A percentile compares a stretch with the other conserved stretches of the same genome.
Evolutionary conservation across 257 asterid species (phyloP).

Genomic region (Solanum gandarillasii): DNA sequence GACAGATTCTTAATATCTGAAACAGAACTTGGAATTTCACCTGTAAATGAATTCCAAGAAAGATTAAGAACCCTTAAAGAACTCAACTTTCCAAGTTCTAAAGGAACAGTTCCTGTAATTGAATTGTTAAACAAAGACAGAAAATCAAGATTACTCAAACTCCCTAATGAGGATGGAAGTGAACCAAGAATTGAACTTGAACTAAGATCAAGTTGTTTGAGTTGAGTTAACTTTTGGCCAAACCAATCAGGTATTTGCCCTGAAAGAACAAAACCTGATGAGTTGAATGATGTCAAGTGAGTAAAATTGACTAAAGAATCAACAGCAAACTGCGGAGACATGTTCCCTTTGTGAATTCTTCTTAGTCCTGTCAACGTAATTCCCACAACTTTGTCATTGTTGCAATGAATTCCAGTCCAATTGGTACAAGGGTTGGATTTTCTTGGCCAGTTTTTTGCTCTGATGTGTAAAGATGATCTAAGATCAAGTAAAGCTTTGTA

Average conservation of each 20-base stretch:
- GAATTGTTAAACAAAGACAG: conserved; percentile 40
- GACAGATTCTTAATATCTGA: conserved; percentile 40
- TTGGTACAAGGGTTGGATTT: conserved; percentile 48
- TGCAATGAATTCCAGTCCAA: conserved; percentile 64
- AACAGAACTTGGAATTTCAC: conserved; percentile 42
- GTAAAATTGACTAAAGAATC: conserved; percentile 41
- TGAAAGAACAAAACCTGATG: conserved; percentile 45
- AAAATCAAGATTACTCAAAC: conserved; percentile 19
- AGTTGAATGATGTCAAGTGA: conserved; percentile 27
- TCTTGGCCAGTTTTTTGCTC: conserved; percentile 50
- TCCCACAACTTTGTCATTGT: conserved; percentile 26
- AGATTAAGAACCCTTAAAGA: conserved; percentile 40
- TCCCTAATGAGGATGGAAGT: conserved; percentile 47
- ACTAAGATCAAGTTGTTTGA: conserved; percentile 61
- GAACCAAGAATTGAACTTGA: conserved; percentile 52
- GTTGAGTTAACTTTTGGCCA: conserved; percentile 29
- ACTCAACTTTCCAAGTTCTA: conserved; percentile 27
- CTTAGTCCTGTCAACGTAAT: conserved; percentile 39
- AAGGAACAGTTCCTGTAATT: conserved; percentile 52
- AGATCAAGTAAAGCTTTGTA: conserved; percentile 42
- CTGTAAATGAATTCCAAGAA: conserved; percentile 44
- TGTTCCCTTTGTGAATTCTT: conserved; percentile 28
- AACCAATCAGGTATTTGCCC: conserved; percentile 67
- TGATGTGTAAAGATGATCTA: conserved; percentile 53
- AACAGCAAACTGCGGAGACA: conserved; percentile 32